These are phyloP conservation scores for Chlamydomonas urium DNA, from an alignment of 139 green algal genomes.

Conservation along the genomic window DNA sequence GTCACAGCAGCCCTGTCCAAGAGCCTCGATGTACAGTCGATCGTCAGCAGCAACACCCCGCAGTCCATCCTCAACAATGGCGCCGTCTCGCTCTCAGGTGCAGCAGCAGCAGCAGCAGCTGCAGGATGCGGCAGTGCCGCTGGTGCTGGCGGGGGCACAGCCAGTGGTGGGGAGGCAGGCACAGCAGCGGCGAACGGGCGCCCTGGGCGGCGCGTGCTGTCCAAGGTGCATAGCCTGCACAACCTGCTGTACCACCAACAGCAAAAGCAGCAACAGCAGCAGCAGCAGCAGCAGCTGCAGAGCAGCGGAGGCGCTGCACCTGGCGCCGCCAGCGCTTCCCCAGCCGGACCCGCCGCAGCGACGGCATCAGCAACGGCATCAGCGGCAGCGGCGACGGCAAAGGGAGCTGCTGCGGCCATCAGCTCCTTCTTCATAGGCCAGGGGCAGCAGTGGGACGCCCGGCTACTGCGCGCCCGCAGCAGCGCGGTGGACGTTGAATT, in stretches of 20 bases:
- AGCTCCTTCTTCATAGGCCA: no score
- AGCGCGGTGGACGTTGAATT: no score
- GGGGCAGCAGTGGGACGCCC: no score
- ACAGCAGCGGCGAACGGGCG: background rate
- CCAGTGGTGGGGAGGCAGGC: background rate
- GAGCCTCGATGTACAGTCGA: no score
- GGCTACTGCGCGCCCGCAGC: no score
- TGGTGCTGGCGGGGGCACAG: background rate
- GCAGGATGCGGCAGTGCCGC: no score
- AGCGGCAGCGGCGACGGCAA: background rate
- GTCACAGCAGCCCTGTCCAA: no score
- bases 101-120: background rate
- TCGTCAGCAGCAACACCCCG: no score
- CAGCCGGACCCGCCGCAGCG: background rate
- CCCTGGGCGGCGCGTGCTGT: background rate
- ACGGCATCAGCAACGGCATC: background rate
- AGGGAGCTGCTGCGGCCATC: background rate
- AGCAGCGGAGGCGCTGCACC: background rate
- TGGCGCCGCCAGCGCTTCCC: background rate
- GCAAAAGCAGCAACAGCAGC: constrained; percentile 1
- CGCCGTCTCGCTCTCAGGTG: background rate
- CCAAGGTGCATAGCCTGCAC: background rate
- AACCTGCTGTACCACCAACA: background rate
- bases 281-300: background rate
- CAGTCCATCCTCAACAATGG: no score